phyloP scores from a whole-genome alignment of 1,139 yeast genomes.

The Torulaspora globosa region DNA sequence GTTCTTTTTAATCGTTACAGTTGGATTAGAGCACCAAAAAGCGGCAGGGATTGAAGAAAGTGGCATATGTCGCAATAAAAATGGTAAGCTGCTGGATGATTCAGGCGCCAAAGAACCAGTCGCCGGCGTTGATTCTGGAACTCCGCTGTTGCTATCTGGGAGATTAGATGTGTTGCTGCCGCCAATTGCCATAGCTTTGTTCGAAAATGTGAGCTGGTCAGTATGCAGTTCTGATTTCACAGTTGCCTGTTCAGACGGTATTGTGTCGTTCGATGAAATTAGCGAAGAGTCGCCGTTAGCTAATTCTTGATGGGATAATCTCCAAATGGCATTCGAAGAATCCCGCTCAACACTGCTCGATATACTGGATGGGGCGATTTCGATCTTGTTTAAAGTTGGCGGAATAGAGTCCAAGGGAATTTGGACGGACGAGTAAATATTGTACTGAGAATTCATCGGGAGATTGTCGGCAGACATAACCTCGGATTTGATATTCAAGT shows the following conservation, averaged over 20 bases:
- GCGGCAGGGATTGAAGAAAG: conserved; percentile 54
- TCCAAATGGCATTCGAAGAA: conserved; percentile 29
- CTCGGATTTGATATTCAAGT: conserved; percentile 27
- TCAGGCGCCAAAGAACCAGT: conserved; percentile 18
- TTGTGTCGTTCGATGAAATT: conserved; percentile 5
- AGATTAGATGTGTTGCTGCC: conserved; percentile 4
- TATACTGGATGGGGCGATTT: conserved; percentile 13
- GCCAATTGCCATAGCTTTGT: background rate
- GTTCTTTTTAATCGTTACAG: conserved; percentile 20
- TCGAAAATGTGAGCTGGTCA: conserved; percentile 3
- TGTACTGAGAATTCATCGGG: conserved; percentile 18
- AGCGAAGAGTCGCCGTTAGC: conserved; percentile 24
- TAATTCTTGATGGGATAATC: conserved; percentile 21
- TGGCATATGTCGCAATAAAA: conserved; percentile 58
- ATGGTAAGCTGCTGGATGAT: conserved; percentile 53
- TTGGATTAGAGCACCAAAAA: conserved; percentile 39
- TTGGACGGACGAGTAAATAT: conserved; percentile 15
- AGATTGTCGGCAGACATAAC: conserved; percentile 19
- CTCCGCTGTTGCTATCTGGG: conserved; percentile 10
- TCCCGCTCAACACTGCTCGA: conserved; percentile 21
- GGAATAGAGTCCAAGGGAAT: conserved; percentile 21
- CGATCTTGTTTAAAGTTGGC: conserved; percentile 16
- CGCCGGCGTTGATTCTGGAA: conserved; percentile 13
- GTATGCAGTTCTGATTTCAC: conserved; percentile 1
- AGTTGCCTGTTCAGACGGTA: conserved; percentile 14